Evolutionary conservation across 139 green algal genomes (phyloP).

Genomic region (Trebouxia sp.): DNA sequence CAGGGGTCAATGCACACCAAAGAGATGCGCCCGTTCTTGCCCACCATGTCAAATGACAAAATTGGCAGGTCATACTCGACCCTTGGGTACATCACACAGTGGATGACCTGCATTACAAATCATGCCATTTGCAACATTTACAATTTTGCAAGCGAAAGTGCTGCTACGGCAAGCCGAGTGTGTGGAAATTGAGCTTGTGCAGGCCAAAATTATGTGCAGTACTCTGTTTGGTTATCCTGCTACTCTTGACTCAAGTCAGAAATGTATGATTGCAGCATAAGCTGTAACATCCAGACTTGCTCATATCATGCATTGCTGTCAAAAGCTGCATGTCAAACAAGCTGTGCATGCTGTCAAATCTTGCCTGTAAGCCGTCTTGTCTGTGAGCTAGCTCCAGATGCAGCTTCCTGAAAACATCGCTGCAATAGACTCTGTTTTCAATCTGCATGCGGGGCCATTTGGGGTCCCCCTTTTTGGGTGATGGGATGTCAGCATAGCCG

Average conservation of each 20-base stretch:
- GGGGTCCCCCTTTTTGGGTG: conserved; percentile 51
- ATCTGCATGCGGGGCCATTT: conserved; percentile 74
- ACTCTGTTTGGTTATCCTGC: too few relatives aligned
- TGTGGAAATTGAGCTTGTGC: too few relatives aligned
- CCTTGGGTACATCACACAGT: conserved; percentile 79
- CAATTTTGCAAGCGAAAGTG: too few relatives aligned
- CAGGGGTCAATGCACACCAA: conserved; percentile 77
- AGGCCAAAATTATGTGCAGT: too few relatives aligned
- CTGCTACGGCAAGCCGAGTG: too few relatives aligned
- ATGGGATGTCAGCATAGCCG: conserved; percentile 1
- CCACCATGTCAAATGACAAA: conserved; percentile 78
- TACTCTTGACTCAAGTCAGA: too few relatives aligned
- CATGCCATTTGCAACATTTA: not conserved
- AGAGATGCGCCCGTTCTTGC: conserved; percentile 43
- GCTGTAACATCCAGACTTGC: not conserved
- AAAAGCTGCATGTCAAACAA: not conserved
- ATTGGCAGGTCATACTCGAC: conserved; percentile 77
- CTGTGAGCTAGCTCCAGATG: conserved; percentile 75
- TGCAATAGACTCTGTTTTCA: conserved; percentile 79
- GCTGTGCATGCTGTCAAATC: not conserved
- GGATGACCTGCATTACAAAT: conserved; percentile 53
- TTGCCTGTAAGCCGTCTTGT: conserved; percentile 77
- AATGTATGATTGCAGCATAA: not conserved
- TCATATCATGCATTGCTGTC: not conserved
- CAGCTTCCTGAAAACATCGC: conserved; percentile 76